Percentiles rank a stretch among this genome's conserved stretches.
phyloP scores from a whole-genome alignment of 345 rosid genomes.

The Angophora floribunda region DNA sequence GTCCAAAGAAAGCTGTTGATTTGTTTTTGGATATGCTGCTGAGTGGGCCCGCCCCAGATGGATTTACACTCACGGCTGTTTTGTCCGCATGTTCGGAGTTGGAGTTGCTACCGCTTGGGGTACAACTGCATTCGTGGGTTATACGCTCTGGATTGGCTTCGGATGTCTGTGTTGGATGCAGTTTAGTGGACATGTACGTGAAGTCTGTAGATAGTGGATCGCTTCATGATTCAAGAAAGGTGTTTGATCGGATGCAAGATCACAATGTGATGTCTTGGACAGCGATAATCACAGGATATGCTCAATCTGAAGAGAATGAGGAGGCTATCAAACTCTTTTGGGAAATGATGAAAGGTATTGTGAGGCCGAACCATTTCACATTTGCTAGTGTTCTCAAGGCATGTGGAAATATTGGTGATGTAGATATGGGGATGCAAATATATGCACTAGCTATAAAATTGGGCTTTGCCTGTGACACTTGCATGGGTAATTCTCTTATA shows the following conservation, averaged over 20 bases:
- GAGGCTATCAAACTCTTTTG: slow-evolving; percentile 18
- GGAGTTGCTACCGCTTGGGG: slow-evolving; percentile 19
- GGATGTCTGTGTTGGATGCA: neutral
- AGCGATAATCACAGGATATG: neutral
- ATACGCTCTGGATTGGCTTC: neutral
- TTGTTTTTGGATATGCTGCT: neutral
- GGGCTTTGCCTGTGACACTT: neutral
- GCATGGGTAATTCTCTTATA: neutral
- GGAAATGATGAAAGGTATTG: slow-evolving; percentile 37
- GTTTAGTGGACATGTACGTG: neutral
- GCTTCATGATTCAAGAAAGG: neutral
- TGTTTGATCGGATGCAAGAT: neutral
- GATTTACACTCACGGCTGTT: slow-evolving; percentile 47
- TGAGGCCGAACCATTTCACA: slow-evolving; percentile 58
- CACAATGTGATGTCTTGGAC: neutral
- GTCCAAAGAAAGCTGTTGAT: neutral
- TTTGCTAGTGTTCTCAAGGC: slow-evolving; percentile 59
- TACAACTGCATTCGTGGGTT: neutral
- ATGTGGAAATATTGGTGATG: slow-evolving; percentile 22
- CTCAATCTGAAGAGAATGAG: neutral
- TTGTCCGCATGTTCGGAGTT: slow-evolving; percentile 55
- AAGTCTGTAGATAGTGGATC: neutral
- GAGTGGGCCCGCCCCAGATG: slow-evolving; percentile 38
- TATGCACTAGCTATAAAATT: neutral
- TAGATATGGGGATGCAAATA: neutral